These are phyloP conservation scores for Limonomyces culmigenus DNA, from an alignment of 1,284 basidiomycete genomes.

Conservation along the genomic window DNA sequence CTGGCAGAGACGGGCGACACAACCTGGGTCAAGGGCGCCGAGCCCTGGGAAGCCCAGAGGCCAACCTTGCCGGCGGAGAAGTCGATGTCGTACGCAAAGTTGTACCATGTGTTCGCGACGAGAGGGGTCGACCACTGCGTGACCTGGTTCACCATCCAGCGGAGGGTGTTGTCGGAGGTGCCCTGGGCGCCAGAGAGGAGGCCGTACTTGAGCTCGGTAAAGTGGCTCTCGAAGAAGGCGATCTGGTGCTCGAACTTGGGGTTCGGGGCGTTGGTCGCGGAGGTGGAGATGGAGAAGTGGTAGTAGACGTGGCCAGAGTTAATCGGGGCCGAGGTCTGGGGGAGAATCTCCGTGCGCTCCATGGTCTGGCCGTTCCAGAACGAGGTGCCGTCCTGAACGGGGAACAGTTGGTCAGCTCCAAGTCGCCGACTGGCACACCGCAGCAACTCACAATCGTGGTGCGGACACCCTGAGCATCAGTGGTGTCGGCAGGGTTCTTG, in stretches of 20 bases:
- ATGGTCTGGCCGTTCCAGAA: constrained; percentile 8
- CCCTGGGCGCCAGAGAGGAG: constrained; percentile 42
- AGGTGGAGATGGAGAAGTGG: constrained; percentile 40
- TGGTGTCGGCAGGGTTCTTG: constrained; percentile 43
- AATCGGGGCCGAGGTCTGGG: constrained; percentile 38
- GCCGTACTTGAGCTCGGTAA: constrained; percentile 28
- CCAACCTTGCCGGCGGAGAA: constrained; percentile 37
- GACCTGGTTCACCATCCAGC: constrained; percentile 17
- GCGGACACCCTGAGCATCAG: constrained; percentile 35
- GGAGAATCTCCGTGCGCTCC: constrained; percentile 35
- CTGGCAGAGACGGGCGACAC: constrained; percentile 28
- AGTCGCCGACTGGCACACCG: constrained; percentile 15
- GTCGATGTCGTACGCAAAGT: constrained; percentile 47
- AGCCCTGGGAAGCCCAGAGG: constrained; percentile 39
- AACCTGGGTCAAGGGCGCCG: constrained; percentile 27
- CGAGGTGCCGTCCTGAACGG: constrained; percentile 19
- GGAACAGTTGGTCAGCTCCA: constrained; percentile 21
- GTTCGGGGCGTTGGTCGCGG: constrained; percentile 31
- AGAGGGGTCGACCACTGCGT: constrained; percentile 15
- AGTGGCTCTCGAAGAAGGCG: constrained; percentile 48
- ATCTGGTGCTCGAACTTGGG: constrained; percentile 38
- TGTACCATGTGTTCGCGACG: constrained; percentile 39
- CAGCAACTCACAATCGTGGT: constrained; percentile 36
- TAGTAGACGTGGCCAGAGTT: constrained; percentile 46
- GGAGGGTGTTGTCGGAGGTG: constrained; percentile 28